Evolutionary conservation across 192 early-diverging fungal species (phyloP), one percentile per base, ranked within the genome.

Genomic region (Lunasporangiospora selenospora): DNA sequence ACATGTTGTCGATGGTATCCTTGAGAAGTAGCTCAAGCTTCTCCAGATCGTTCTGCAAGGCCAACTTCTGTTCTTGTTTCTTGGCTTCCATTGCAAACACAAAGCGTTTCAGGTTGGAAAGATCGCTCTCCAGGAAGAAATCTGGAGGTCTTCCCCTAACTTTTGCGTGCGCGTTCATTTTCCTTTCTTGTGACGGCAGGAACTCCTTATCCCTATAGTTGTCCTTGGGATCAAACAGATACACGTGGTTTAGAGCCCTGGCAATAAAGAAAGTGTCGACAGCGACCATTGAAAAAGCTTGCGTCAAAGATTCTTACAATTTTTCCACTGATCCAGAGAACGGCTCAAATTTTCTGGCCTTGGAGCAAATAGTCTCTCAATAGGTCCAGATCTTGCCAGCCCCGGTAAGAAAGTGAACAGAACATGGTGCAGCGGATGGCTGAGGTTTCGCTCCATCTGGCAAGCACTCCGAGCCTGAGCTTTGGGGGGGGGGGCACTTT

Each of bases 1-100:
- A 33, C 58, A 59, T 59, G 46, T 49, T 38, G 36, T 59, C 58
- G 36, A 59, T 59, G 58, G 58, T 46, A 18, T 59, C 58, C 58
- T 49, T 59, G 34, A 49, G 58, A 26, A 59, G 58, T 16, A 59
- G 36, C 11, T 43, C 40, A 59, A 32, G n/a, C 19, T 59, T 59
- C 36, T 59, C 58, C 24, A 59, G 58, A 49, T 59, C 58, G 29
- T 49, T 59, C 36, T 59, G 46, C 5, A 59, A 34, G 15, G 23
- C 36, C 19, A 37, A 30, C 58, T 30, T 59, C 34, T 59, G 58
- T 10, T 30, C 9, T 27, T 31, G 21, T 33, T 59, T 59, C 36
- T 59, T 59, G 18, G 58, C 58, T 21, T 59, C 58, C 58, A 59
- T 49, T 15, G n/a, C 58, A 59, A 38, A 47, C 32, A 50, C 36